Evolutionary conservation across 495 filamentous ascomycete genomes (phyloP), one percentile per base, ranked within the genome.

Genomic region (Lophiostoma macrostomum): DNA sequence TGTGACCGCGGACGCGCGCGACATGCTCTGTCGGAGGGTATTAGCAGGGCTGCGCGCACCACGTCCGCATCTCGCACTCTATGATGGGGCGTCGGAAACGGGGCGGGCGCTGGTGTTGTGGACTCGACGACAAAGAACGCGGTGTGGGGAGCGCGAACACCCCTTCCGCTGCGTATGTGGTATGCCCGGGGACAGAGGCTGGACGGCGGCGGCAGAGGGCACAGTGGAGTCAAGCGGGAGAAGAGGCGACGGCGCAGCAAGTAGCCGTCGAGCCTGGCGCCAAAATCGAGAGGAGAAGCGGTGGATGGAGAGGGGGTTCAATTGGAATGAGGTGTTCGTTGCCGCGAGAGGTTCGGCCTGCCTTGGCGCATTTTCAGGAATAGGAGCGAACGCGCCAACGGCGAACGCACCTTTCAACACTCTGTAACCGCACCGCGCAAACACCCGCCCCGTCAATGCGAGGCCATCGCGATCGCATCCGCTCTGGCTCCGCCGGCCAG

Each of bases 1-100:
- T 29, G 19, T 25, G 22, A 58, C 50, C 42, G 62, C 50, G 19
- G 64, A 50, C 23, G 63, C 64, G 65, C 68, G 68, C 65, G 68
- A 69, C 67, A 69, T 69, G 48, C 22, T 60, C 43, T 58, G 46
- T 36, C 25, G 41, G 24, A 50, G n/a, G 39, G 36, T 49, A 51
- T 50, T 50, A 65, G 38, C 54, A 58, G 29, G 24, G 47, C 12
- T 32, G 40, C 50, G 30, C 40, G 42, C 44, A 7, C 45, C 20
- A 43, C 45, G 34, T 47, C 37, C 64, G 53, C 50, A 58, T 61
- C 34, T 47, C 56, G 45, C 25, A 14, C 22, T 30, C 5, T 8
- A 22, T 8, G 23, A 27, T 25, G 43, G 34, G 18, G 45, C 31
- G 36, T 19, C 30, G 39, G 8, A 13, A 39, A 49, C 14, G 31